Evolutionary conservation across 371 early-diverging fungal genomes (phyloP), one percentile per base, ranked within the genome.

Genomic region (Mortierella polycephala): DNA sequence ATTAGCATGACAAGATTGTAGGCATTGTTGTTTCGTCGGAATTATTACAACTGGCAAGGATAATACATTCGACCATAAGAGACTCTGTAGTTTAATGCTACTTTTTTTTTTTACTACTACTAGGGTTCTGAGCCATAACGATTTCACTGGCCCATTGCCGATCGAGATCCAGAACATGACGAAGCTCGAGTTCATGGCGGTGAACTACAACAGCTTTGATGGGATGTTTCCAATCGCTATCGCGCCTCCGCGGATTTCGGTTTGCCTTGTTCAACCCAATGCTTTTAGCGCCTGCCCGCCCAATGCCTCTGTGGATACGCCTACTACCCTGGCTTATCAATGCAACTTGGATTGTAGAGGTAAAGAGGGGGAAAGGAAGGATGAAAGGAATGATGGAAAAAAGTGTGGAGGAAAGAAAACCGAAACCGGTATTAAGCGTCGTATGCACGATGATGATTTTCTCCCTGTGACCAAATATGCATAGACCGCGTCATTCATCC

Each of bases 211-310:
- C 58, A 61, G 68, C 9, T 74, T 88, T 54, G 83, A 84, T 57
- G 85, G 87, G 23, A 68, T 77, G 23, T 89, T 89, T 71, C 89
- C 87, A 8, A 64, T 83, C 16, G 60, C 76, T 1, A 47, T 69
- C 44, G 87, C 87, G 0, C 87, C 87, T 13, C 60, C 77, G 7
- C 69, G 74, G 18, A 75, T 89, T 8, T 83, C 77, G 5, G 82
- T 83, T 42, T 89, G 87, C 52, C 74, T 83, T 46, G 83, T 85
- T 66, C 81, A 82, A 14, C 89, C 86, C 5, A 87, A 89, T 50
- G 77, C 81, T 21, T 87, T 89, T 81, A 80, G 84, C 45, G 68
- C 76, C 0, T 89, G 87, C 54, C 89, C 89, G 14, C 82, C 83
- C 30, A 71, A 67, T 53, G 70, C 68, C n/a, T 70, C 87, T 2